Percentiles rank a stretch among this genome's conserved stretches.
Evolutionary conservation across 495 filamentous ascomycete species (phyloP).

Genomic region (Aspergillus panamensis): DNA sequence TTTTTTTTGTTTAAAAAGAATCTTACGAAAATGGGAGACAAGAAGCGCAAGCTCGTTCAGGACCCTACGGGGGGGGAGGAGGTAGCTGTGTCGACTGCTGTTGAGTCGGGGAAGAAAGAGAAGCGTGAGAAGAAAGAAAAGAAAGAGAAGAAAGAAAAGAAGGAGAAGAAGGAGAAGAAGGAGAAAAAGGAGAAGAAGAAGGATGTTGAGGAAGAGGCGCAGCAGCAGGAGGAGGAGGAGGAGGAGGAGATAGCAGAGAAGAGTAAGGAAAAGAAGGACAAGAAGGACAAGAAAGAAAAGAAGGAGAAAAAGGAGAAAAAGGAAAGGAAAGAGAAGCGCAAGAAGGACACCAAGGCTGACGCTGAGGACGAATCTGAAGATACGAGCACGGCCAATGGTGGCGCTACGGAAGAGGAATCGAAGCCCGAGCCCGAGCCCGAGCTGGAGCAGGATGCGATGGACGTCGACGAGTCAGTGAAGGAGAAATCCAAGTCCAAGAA

Average conservation of each 20-base stretch:
- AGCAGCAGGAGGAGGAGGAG: conserved; percentile 31
- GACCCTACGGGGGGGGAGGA: conserved; percentile 12
- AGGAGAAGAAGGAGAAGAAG: conserved; percentile 24
- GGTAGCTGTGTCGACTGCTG: neutral
- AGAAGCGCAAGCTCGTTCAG: conserved; percentile 45
- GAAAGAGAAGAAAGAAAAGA: conserved; percentile 22
- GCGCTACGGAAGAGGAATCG: conserved; percentile 15
- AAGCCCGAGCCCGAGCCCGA: conserved; percentile 4
- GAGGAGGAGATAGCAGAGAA: conserved; percentile 25
- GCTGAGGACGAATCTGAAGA: conserved; percentile 20
- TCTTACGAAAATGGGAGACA: conserved; percentile 36
- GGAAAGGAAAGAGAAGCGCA: conserved; percentile 10
- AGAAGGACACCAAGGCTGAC: conserved; percentile 4
- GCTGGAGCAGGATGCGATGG: conserved; percentile 6
- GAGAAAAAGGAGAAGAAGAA: conserved; percentile 38
- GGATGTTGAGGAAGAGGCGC: conserved; percentile 36
- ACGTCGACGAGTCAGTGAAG: conserved; percentile 6
- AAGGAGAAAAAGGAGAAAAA: conserved; percentile 7
- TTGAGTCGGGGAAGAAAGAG: conserved; percentile 40
- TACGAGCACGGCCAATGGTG: conserved; percentile 16
- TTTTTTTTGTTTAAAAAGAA: too few species aligned
- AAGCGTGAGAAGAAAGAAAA: conserved; percentile 41
- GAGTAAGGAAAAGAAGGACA: conserved; percentile 20
- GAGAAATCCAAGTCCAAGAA: conserved; percentile 15
- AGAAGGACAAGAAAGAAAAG: conserved; percentile 12